These are phyloP conservation scores for Grosmannia clavigera DNA, from an alignment of 2,329 filamentous ascomycete genomes.

Conservation along the genomic window DNA sequence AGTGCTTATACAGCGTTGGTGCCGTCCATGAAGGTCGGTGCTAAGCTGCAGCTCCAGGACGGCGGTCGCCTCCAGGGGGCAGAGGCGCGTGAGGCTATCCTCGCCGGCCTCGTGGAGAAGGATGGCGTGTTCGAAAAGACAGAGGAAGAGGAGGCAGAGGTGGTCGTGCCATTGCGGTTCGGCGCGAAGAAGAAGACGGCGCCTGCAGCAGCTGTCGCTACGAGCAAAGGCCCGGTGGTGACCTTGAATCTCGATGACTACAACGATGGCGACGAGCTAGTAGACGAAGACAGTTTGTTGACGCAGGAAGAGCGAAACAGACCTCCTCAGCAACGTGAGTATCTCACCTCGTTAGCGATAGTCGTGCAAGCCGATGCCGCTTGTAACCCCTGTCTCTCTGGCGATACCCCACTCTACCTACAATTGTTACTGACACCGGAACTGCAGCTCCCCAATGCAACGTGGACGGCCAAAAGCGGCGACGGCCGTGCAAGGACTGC, in stretches of 20 bases:
- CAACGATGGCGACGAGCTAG: slow-evolving; percentile 65
- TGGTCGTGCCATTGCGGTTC: slow-evolving; percentile 51
- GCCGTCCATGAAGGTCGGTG: slow-evolving; percentile 58
- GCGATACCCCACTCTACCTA: background rate
- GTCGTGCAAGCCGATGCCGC: background rate
- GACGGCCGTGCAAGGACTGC: slow-evolving; percentile 95
- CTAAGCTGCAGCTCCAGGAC: slow-evolving; percentile 56
- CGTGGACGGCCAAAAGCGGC: slow-evolving; percentile 74
- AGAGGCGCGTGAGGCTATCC: slow-evolving; percentile 65
- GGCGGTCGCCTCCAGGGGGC: slow-evolving; percentile 35
- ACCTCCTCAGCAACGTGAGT: slow-evolving; percentile 70
- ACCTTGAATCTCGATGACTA: slow-evolving; percentile 34
- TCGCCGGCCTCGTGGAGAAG: slow-evolving; percentile 60
- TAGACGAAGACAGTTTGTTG: slow-evolving; percentile 81
- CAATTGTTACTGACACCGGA: slow-evolving; percentile 13
- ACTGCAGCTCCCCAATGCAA: slow-evolving; percentile 64
- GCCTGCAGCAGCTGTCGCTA: background rate
- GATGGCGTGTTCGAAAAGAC: slow-evolving; percentile 66
- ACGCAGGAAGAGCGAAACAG: slow-evolving; percentile 72
- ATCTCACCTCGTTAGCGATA: background rate
- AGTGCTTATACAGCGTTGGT: slow-evolving; percentile 57
- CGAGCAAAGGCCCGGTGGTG: slow-evolving; percentile 8
- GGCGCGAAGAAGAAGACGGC: slow-evolving; percentile 42
- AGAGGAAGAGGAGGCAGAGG: slow-evolving; percentile 40
- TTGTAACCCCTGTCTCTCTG: background rate